Conservation (phyloP, 23 red algal species). For the Cyanidium caldarium region DNA sequence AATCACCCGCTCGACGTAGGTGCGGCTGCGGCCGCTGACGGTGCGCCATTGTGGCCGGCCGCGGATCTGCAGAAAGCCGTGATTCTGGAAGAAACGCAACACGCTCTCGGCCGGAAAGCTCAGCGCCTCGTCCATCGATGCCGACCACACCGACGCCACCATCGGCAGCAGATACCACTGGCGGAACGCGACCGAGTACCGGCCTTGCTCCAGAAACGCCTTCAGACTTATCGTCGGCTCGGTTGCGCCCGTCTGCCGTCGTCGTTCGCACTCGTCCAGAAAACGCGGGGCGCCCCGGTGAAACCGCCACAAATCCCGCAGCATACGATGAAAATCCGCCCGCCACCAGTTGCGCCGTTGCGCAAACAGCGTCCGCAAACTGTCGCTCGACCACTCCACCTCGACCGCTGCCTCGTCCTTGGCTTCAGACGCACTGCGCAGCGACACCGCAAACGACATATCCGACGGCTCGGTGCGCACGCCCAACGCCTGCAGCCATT, state of each 20-base stretch:
- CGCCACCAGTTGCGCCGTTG: constrained; percentile 26
- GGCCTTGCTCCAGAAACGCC: constrained; percentile 36
- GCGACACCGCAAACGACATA: constrained; percentile 85
- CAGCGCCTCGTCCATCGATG: constrained; percentile 26
- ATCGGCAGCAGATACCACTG: constrained; percentile 76
- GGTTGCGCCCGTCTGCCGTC: constrained; percentile 11
- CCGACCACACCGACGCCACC: constrained; percentile 82
- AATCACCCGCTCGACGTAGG: constrained; percentile 33
- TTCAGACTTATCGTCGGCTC: constrained; percentile 25
- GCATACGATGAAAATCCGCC: constrained; percentile 49
- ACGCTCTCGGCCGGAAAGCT: constrained; percentile 49
- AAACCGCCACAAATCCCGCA: constrained; percentile 82
- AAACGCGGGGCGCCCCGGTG: constrained; percentile 36
- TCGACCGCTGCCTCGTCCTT: too few relatives aligned
- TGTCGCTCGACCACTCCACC: constrained; percentile 84
- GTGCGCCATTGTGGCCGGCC: constrained; percentile 79
- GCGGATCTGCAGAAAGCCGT: constrained; percentile 76
- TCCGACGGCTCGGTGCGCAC: constrained; percentile 53
- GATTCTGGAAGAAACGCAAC: constrained; percentile 89
- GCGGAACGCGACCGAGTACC: constrained; percentile 50
- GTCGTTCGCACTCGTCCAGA: constrained; percentile 21
- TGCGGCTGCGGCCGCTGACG: constrained; percentile 39
- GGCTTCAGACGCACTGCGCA: too few relatives aligned
- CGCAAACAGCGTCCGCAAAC: constrained; percentile 45
- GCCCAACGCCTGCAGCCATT: constrained; percentile 40